Evolutionary conservation across 306 rosid species (phyloP), one percentile per base, ranked within the genome.

Genomic region (Citrullus mucosospermus): DNA sequence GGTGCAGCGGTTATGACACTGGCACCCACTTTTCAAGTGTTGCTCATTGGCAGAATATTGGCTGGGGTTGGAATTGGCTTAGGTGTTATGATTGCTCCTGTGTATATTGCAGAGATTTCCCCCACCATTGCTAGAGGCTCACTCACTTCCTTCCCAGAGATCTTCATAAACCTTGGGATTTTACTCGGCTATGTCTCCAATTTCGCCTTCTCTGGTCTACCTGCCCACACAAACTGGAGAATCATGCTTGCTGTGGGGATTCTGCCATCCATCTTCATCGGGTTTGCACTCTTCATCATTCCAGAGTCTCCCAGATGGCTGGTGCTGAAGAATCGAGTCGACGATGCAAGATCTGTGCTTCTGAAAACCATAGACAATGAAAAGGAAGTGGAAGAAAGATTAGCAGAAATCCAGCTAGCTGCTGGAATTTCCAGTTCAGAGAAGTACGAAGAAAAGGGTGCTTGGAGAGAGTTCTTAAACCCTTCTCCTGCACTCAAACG

Each of bases 241-340:
- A 78, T 94, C 79, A 94, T 94, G 98, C 95, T 94, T 69, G 97
- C 87, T 6, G 98, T 92, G 63, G 97, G 97, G 78, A 85, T 88
- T 58, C 84, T 90, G 15, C 98, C 98, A 34, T 94, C 97, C 1
- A 61, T 94, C 14, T 94, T 94, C 84, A 92, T 90, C 50, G 97
- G 94, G n/a, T 86, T 85, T 85, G 98, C 98, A 2, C 97, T 94
- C 73, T 90, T 92, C 53, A 6, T 89, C 63, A 94, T 94, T 61
- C 98, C 98, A 0, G 98, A 94, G 86, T 94, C 98, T 6, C 98
- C 97, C 3, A 87, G 97, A 83, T 94, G 98, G 97, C 77, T 94
- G 82, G 94, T 89, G 36, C 78, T 92, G 84, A 86, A 90, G 86
- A 89, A 89, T 80, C 88, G 98, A 78, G 11, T 92, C 4, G 96